Evolutionary conservation across 352 stramenopile genomes (phyloP).

Genomic region (Phytopythium montanum): DNA sequence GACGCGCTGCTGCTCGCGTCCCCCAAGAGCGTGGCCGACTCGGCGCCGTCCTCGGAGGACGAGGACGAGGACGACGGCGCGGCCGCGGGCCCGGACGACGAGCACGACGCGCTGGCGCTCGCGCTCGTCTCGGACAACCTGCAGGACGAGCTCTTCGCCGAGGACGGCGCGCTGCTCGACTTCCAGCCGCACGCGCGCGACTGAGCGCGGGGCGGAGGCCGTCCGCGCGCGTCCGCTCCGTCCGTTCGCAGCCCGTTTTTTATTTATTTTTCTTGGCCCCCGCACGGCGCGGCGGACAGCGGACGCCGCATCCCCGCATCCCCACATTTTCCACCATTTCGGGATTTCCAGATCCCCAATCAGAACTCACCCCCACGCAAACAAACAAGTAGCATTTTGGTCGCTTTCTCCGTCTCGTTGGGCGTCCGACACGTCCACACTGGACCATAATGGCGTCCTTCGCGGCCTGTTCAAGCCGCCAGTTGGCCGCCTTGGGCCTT

Average conservation of each 20-base stretch:
- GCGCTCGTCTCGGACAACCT: slow-evolving; percentile 75
- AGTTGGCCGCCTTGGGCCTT: background rate
- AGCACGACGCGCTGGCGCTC: slow-evolving; percentile 31
- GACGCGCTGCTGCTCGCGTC: slow-evolving; percentile 44
- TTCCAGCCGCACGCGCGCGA: slow-evolving; percentile 33
- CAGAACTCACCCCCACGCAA: no score
- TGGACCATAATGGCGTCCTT: background rate
- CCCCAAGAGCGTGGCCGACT: slow-evolving; percentile 59
- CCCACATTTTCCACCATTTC: no score
- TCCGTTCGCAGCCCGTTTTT: slow-evolving; percentile 19
- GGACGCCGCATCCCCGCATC: no score
- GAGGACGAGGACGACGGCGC: slow-evolving; percentile 32
- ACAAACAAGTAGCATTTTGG: slow-evolving; percentile 5
- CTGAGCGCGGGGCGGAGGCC: slow-evolving; percentile 11
- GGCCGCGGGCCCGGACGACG: no score
- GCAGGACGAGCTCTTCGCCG: slow-evolving; percentile 65
- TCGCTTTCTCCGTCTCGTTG: background rate
- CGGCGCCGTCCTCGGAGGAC: slow-evolving; percentile 35
- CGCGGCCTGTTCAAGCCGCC: no score
- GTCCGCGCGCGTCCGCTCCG: background rate
- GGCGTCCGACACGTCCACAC: background rate
- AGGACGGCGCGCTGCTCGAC: slow-evolving; percentile 67
- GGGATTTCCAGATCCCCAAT: no score
- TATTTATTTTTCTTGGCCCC: slow-evolving; percentile 32
- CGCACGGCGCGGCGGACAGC: no score